phyloP scores from a whole-genome alignment of 208 protist genomes.

The Leishmania turanica region DNA sequence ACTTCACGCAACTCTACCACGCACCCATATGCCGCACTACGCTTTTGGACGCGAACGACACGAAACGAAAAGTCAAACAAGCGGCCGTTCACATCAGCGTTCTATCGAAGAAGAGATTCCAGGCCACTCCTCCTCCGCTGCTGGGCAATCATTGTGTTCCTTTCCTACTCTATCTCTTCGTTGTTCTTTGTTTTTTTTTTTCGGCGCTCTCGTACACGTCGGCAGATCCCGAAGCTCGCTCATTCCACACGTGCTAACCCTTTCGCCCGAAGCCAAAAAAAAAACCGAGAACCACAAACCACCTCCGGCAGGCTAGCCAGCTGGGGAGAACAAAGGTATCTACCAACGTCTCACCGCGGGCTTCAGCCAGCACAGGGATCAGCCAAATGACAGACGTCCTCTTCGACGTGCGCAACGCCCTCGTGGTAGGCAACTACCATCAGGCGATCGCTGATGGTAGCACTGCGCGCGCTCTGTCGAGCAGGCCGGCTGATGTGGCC shows the following conservation, averaged over 20 bases:
- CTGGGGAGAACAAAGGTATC: not conserved
- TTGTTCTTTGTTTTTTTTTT: not conserved
- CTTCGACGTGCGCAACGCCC: slow-evolving; percentile 83
- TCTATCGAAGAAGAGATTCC: not conserved
- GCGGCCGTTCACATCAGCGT: not conserved
- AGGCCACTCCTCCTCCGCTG: not conserved
- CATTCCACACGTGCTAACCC: no score
- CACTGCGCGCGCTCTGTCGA: slow-evolving; percentile 33
- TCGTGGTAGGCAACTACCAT: slow-evolving; percentile 88
- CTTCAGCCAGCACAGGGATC: not conserved
- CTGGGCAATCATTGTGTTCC: no score
- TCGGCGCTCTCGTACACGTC: not conserved
- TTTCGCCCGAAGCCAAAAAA: no score
- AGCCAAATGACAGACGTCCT: slow-evolving; percentile 76
- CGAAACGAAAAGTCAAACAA: not conserved
- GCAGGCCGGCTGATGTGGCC: slow-evolving; percentile 52
- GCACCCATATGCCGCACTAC: not conserved
- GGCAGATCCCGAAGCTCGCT: not conserved
- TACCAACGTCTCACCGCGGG: not conserved
- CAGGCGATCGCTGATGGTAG: slow-evolving; percentile 77
- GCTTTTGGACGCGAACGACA: not conserved
- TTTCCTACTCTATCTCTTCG: not conserved
- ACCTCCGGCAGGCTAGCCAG: not conserved
- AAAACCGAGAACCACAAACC: no score
- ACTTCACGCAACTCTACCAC: not conserved